A percentile compares a stretch with the other conserved stretches of the same genome.
Conservation (phyloP, 495 filamentous ascomycete genomes). For the Ramalina intermedia region DNA sequence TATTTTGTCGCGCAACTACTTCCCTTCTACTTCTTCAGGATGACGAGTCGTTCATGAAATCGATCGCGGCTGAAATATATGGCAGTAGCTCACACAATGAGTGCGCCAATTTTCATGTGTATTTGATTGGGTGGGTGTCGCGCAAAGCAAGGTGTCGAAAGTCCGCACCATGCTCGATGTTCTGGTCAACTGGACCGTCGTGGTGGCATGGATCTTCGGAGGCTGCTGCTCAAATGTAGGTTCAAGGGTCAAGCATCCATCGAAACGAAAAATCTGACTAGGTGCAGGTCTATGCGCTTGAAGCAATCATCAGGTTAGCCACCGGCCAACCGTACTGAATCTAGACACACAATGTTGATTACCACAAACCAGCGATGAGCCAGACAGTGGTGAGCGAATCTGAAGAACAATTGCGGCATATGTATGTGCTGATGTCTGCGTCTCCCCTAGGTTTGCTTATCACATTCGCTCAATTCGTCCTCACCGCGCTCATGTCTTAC, state of each 20-base stretch:
- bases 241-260: conserved; percentile 5
- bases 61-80: too few relatives aligned
- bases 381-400: conserved; percentile 37
- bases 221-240: conserved; percentile 95
- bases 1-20: too few relatives aligned
- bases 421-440: background rate
- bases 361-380: conserved; percentile 35
- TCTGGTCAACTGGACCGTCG: conserved; percentile 52
- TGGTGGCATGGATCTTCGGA: conserved; percentile 84
- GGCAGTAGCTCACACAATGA: too few relatives aligned
- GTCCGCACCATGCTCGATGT: background rate
- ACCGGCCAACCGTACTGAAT: background rate
- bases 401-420: conserved; percentile 6
- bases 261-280: conserved; percentile 13
- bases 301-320: conserved; percentile 85
- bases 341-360: conserved; percentile 6
- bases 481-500: conserved; percentile 52
- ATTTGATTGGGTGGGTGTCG: too few relatives aligned
- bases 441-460: conserved; percentile 59
- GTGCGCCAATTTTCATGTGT: too few relatives aligned
- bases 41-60: too few relatives aligned
- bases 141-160: too few relatives aligned
- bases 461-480: conserved; percentile 85
- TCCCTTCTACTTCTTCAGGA: too few relatives aligned
- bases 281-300: conserved; percentile 71